Evolutionary conservation across 768 basidiomycete genomes (phyloP), one percentile per base, ranked within the genome.

Genomic region (Termitomyces titanicus): DNA sequence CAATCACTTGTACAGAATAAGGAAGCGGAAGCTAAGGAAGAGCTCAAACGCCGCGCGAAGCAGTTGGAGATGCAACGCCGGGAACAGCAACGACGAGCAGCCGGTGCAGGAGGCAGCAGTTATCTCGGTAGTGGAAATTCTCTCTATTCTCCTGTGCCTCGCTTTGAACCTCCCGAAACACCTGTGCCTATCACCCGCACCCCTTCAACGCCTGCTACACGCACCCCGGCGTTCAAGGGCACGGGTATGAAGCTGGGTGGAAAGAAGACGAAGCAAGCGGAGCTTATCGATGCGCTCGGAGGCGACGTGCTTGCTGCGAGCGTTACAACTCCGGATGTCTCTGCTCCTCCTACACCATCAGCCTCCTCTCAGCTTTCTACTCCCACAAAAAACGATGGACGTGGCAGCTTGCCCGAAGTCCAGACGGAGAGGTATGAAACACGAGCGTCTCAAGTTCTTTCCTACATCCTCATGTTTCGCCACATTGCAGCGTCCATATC

Each of bases 1-100:
- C 35, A 12, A 3, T 45, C 24, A n/a, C 27, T 39, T 47, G 24
- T 51, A 13, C 61, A 95, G 89, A 98, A 99, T 78, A 98, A 98
- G 73, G 97, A 99, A 73, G 94, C 94, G 6, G 97, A 99, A 66
- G 97, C 96, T 2, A 99, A 99, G 69, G 97, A 99, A 69, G 96
- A 98, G 66, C 88, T 99, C 67, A 98, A 98, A 70, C 86, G 97
- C 38, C 88, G 96, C 29, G 95, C 97, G 0, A 97, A 97, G 69
- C 94, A 98, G 66, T 84, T 99, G 58, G 97, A 99, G 71, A 91
- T 97, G 86, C 97, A 98, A 67, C 85, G 96, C 39, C 80, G 95
- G 33, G 96, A 99, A 67, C 93, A 95, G 68, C 93, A 96, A 61
- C 79, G 85, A 56, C 87, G 93, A 20, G 74, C 86, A 4, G 84